Base-by-base conservation (phyloP, 78 protist genomes). In the Dictyostelium capitatum region DNA sequence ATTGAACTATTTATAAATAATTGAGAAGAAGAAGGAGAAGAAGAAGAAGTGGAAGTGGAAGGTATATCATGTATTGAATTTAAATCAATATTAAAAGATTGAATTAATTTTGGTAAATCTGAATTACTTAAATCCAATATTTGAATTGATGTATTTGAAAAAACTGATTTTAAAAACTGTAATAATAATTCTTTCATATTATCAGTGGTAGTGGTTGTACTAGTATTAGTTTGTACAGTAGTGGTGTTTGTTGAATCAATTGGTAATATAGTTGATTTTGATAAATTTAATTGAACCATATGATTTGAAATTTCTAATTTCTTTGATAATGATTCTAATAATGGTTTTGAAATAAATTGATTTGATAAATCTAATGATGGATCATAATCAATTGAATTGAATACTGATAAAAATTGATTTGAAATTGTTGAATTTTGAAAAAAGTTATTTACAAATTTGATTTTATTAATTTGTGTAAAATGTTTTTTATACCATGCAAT, bases 361-460 rank as follows among this genome's bases (percentile, higher is more conserved):
- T 87, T 72, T 25, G 64, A 50, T 10, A 87, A 50, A 19, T 62
- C 54, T n/a, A 87, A 10, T 23, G 84, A 70, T 50, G 82, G 53
- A 59, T 87, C 92, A 32, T 69, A 32, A 10, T 54, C 43, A 9
- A 87, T 43, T 43, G 43, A 51, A 15, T 25, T 28, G 28, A 54
- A 87, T 3, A 87, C n/a, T 7, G 32, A 23, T 23, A 80, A 12
- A 25, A 62, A 80, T 23, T 80, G 75, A 28, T n/a, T 25, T n/a
- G 62, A 65, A 32, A 64, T 11, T 2, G 6, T 15, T 20, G 32
- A 20, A 62, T 80, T 62, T 10, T n/a, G 19, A 25, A 78, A 78
- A 78, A 78, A 78, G 46, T 78, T 25, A 78, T 78, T 78, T 78
- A 78, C 83, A 54, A 78, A 78, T 54, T 78, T 78, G 32, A 78